Evolutionary conservation across 169 alveolate genomes (phyloP).

Genomic region (Eimeria acervulina): DNA sequence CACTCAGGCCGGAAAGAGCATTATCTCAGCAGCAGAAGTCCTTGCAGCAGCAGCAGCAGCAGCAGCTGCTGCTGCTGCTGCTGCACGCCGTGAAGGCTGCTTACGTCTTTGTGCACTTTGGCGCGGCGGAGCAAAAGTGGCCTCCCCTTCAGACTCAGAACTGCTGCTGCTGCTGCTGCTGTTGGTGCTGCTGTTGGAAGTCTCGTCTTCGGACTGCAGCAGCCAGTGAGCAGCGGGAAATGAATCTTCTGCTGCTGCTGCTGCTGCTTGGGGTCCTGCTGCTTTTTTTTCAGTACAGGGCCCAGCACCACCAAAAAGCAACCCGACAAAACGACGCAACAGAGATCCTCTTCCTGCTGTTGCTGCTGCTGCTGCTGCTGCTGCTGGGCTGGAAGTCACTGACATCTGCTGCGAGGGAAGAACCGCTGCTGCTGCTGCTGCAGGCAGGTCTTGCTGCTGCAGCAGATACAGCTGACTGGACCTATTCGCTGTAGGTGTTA

Average conservation of each 20-base stretch:
- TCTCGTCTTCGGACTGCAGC: slow-evolving; percentile 12
- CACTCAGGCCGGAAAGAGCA: slow-evolving; percentile 33
- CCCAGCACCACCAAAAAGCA: neutral
- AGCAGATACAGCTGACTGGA: slow-evolving; percentile 16
- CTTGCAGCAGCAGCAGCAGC: slow-evolving; percentile 21
- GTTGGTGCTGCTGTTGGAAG: slow-evolving; percentile 14
- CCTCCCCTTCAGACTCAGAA: slow-evolving; percentile 1
- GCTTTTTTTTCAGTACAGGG: neutral
- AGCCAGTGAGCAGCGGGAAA: slow-evolving; percentile 28
- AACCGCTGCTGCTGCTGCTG: slow-evolving; percentile 45
- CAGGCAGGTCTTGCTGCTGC: slow-evolving; percentile 19
- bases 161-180: slow-evolving; percentile 37
- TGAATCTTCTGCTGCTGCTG: neutral
- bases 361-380: slow-evolving; percentile 16
- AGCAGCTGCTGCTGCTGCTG: slow-evolving; percentile 22
- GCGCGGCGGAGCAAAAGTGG: neutral
- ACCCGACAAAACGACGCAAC: neutral
- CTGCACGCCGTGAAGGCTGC: neutral
- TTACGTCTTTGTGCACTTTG: neutral
- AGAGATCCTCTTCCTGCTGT: neutral
- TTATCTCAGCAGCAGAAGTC: slow-evolving; percentile 10
- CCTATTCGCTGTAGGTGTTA: neutral
- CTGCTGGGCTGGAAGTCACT: neutral
- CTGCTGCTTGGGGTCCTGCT: neutral
- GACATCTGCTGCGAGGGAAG: neutral